Base-by-base conservation (phyloP, 257 asterid genomes). In the Schizonepeta tenuifolia region DNA sequence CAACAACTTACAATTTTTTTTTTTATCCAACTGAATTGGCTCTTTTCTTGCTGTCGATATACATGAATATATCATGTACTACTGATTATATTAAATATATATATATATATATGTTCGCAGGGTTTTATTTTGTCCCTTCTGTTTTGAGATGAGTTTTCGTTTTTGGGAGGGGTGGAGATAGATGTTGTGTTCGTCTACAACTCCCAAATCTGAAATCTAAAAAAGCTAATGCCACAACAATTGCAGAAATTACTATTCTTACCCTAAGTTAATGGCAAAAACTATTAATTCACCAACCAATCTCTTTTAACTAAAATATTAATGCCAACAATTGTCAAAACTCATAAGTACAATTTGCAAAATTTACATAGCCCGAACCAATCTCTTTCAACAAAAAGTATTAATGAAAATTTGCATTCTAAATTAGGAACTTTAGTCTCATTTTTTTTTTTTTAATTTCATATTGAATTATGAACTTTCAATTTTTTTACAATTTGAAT, bases 21-120 rank as follows among this genome's bases (percentile, higher is more conserved):
- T 9, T 50, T 76, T 64, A 75, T 74, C 67, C 84, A 70, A 76
- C 71, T 70, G 69, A 79, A 33, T 35, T 68, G 77, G 79, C 58
- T 18, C 68, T 57, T 59, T 54, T 71, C 35, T 44, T 26, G 75
- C 68, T 28, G 56, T 64, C 65, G 69, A 65, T 71, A 54, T 13
- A 56, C 66, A 53, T 65, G 70, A 43, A 65, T 70, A 51, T 26
- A 59, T 53, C 44, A 44, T 56, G 13, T 70, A 65, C 43, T 70
- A 65, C 43, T 20, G 38, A n/a, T 15, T 38, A 62, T 3, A 11
- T 9, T 13, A 20, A 2, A 51, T 7, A 9, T 9, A 31, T 31
- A 38, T 7, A 9, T 9, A 5, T 31, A 5, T 40, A 24, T 24
- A 24, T 24, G 26, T 24, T 24, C 1, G 1, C 76, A 67, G 74